Evolutionary conservation across 345 rosid species (phyloP).

Genomic region (Linum usitatissimum): DNA sequence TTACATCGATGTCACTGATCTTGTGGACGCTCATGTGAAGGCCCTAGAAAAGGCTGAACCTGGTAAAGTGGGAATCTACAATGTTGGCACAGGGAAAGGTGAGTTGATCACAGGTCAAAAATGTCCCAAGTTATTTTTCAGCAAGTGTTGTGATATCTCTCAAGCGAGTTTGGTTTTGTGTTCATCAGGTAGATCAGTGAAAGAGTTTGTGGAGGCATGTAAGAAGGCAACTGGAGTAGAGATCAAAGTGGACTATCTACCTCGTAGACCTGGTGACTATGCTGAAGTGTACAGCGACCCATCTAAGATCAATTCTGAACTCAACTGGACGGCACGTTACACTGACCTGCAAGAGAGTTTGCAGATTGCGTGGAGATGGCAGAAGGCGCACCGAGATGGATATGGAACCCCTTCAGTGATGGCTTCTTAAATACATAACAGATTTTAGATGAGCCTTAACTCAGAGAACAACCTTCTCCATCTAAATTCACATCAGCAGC

Average conservation of each 20-base stretch:
- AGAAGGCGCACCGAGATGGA: slow-evolving; percentile 63
- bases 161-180: not conserved
- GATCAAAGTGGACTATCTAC: slow-evolving; percentile 63
- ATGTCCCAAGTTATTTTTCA: too few species aligned
- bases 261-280: slow-evolving; percentile 92
- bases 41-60: slow-evolving; percentile 77
- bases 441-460: not conserved
- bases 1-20: slow-evolving; percentile 93
- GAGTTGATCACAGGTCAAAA: not conserved
- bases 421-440: slow-evolving; percentile 14
- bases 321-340: slow-evolving; percentile 79
- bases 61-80: slow-evolving; percentile 73
- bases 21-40: slow-evolving; percentile 94
- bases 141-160: not conserved
- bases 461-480: not conserved
- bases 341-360: slow-evolving; percentile 77
- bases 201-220: slow-evolving; percentile 95
- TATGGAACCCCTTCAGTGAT: slow-evolving; percentile 37
- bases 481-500: too few species aligned
- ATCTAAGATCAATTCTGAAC: slow-evolving; percentile 52
- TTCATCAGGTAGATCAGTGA: slow-evolving; percentile 74
- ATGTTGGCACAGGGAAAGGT: slow-evolving; percentile 95
- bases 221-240: slow-evolving; percentile 74
- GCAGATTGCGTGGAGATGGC: slow-evolving; percentile 84
- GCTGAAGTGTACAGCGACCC: slow-evolving; percentile 94